phyloP scores from a whole-genome alignment of 371 early-diverging fungal species.

The Globomyces sp. region DNA sequence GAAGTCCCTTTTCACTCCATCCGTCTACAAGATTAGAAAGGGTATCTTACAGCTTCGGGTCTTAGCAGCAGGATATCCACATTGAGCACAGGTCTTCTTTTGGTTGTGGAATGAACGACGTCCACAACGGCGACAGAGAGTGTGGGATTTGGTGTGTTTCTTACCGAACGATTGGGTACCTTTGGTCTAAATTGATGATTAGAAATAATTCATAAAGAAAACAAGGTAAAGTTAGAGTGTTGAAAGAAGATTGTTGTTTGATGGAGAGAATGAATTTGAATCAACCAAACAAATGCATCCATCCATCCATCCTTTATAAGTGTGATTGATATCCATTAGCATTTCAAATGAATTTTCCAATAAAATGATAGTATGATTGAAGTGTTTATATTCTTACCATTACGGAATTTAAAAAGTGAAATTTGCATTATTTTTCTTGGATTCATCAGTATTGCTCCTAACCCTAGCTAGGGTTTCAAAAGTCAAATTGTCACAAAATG shows the following conservation, averaged over 20 bases:
- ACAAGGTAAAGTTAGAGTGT: slow-evolving; percentile 3
- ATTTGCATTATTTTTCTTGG: no score
- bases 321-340: no score
- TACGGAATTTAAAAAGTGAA: no score
- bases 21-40: slow-evolving; percentile 57
- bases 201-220: neutral
- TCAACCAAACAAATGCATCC: no score
- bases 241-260: neutral
- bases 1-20: slow-evolving; percentile 96
- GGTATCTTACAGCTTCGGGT: slow-evolving; percentile 83
- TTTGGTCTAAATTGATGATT: slow-evolving; percentile 78
- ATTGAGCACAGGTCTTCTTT: slow-evolving; percentile 98
- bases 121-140: slow-evolving; percentile 98
- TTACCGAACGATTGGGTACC: slow-evolving; percentile 99
- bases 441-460: neutral
- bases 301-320: no score
- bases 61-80: slow-evolving; percentile 99
- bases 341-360: no score
- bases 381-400: no score
- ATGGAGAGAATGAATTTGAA: neutral
- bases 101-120: slow-evolving; percentile 99
- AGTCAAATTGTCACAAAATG: neutral
- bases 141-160: slow-evolving; percentile 99
- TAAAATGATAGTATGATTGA: no score
- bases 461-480: neutral